A percentile compares a stretch with the other conserved stretches of the same genome.
Conservation (phyloP, 345 rosid species). For the Rhizophora apiculata region DNA sequence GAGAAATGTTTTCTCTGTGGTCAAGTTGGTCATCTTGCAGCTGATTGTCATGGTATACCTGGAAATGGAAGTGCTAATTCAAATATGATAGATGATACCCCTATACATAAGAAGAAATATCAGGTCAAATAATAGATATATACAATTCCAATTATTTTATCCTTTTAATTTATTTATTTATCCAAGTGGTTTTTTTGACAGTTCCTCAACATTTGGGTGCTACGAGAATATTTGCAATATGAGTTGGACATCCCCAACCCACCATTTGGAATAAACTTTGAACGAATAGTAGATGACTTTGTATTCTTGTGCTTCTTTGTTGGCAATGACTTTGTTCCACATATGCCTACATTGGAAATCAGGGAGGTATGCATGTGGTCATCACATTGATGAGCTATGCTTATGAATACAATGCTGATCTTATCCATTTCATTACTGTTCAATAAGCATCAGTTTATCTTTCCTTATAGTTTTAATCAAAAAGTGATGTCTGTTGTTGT, state of each 20-base stretch:
- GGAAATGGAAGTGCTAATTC: constrained; percentile 36
- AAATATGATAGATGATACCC: constrained; percentile 58
- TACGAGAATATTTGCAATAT: constrained; percentile 86
- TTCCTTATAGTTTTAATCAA: not conserved
- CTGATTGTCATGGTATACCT: constrained; percentile 76
- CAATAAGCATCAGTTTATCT: not conserved
- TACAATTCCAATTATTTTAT: not conserved
- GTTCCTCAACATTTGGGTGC: constrained; percentile 92
- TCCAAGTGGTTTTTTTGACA: constrained; percentile 32
- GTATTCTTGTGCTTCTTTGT: constrained; percentile 96
- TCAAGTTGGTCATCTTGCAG: constrained; percentile 93
- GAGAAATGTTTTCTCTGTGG: constrained; percentile 92
- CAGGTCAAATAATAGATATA: constrained; percentile 53
- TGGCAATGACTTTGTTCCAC: constrained; percentile 99
- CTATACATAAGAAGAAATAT: constrained; percentile 94
- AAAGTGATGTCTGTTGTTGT: not conserved
- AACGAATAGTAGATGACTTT: constrained; percentile 93
- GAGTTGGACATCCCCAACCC: constrained; percentile 81
- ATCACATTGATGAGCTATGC: constrained; percentile 10
- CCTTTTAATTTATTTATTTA: constrained; percentile 3
- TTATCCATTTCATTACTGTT: not conserved
- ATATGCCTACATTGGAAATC: constrained; percentile 97
- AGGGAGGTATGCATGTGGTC: constrained; percentile 63
- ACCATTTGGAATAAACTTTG: constrained; percentile 77
- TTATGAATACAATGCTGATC: not conserved